These are phyloP conservation scores for Buxus sempervirens DNA, from an alignment of 164 flowering plant genomes.

Conservation along the genomic window DNA sequence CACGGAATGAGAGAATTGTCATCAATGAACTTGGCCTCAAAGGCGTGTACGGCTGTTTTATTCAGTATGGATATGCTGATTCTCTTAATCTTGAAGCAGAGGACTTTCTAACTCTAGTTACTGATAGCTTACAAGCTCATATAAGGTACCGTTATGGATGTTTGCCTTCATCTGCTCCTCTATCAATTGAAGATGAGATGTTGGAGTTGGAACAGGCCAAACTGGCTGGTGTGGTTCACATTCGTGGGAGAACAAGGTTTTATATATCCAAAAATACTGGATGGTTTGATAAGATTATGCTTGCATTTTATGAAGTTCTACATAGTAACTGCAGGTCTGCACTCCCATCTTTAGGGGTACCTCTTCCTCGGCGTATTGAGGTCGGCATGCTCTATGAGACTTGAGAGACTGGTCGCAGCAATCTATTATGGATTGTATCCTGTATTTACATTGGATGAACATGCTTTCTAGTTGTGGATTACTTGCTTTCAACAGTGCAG, in stretches of 20 bases:
- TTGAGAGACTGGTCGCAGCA: constrained; percentile 20
- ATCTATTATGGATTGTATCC: not conserved
- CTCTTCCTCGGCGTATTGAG: constrained; percentile 55
- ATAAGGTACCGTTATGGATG: constrained; percentile 18
- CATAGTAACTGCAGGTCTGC: constrained; percentile 74
- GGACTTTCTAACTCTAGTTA: constrained; percentile 49
- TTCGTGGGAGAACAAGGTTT: constrained; percentile 75
- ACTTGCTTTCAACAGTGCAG: too few species aligned
- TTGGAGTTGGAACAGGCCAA: constrained; percentile 45
- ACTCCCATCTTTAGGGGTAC: constrained; percentile 59
- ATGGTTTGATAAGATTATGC: constrained; percentile 62
- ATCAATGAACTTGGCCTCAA: constrained; percentile 42
- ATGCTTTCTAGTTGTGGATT: too few species aligned
- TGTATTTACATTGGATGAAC: not conserved
- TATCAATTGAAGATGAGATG: constrained; percentile 37
- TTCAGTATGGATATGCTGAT: constrained; percentile 77
- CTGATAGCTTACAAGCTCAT: constrained; percentile 30
- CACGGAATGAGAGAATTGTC: constrained; percentile 52
- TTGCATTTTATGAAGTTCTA: constrained; percentile 65
- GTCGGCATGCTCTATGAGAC: constrained; percentile 88
- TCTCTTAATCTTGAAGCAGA: constrained; percentile 51
- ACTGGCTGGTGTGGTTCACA: constrained; percentile 56
- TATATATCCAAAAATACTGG: constrained; percentile 40
- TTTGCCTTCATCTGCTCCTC: constrained; percentile 2
- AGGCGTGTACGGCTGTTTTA: constrained; percentile 62